phyloP scores from a whole-genome alignment of 495 filamentous ascomycete species.

The Daldinia concentrica region DNA sequence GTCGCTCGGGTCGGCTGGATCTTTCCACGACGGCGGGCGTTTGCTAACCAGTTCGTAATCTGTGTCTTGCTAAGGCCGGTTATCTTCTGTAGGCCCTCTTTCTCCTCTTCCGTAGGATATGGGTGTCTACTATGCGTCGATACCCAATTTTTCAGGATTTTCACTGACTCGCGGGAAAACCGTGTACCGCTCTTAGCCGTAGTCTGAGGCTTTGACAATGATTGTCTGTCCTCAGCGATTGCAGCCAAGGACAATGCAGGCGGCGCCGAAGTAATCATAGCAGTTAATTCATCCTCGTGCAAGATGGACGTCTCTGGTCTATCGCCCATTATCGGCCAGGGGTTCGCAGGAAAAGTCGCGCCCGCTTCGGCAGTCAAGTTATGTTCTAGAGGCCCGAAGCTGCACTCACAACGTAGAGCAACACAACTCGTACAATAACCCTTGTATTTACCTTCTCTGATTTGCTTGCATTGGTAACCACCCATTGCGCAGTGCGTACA shows the following conservation, averaged over 20 bases:
- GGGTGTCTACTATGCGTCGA: conserved; percentile 77
- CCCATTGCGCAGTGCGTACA: conserved; percentile 77
- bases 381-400: conserved; percentile 59
- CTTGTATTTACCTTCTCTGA: conserved; percentile 71
- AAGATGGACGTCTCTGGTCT: conserved; percentile 54
- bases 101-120: conserved; percentile 84
- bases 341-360: conserved; percentile 53
- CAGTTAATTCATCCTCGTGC: conserved; percentile 58
- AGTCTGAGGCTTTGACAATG: conserved; percentile 27
- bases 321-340: conserved; percentile 58
- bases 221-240: conserved; percentile 50
- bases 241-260: conserved; percentile 61
- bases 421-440: conserved; percentile 81
- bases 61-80: conserved; percentile 80
- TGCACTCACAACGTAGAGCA: conserved; percentile 77
- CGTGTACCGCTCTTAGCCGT: conserved; percentile 64
- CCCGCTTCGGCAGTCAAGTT: conserved; percentile 39
- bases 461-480: conserved; percentile 78
- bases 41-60: conserved; percentile 88
- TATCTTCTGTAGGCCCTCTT: conserved; percentile 72
- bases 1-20: conserved; percentile 66
- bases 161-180: conserved; percentile 76
- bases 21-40: conserved; percentile 81
- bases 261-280: conserved; percentile 52
- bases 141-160: conserved; percentile 81